A percentile compares a stretch with the other conserved stretches of the same genome.
phyloP scores from a whole-genome alignment of 495 filamentous ascomycete genomes.

The Aspergillus biplanus region DNA sequence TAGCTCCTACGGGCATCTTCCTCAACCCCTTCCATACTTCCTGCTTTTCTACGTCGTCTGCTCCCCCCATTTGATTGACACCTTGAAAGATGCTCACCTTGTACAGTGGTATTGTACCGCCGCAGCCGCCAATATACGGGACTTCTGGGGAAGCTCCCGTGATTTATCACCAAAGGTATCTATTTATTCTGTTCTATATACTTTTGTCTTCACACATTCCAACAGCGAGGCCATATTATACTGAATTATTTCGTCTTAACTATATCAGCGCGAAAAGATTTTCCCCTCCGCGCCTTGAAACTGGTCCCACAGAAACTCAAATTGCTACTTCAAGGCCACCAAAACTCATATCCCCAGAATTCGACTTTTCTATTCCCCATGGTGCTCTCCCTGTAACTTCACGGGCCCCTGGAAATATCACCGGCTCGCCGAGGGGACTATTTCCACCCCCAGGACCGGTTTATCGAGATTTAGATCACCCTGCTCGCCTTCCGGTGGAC shows the following conservation, averaged over 20 bases:
- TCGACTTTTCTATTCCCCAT: conserved; percentile 39
- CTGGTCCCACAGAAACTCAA: conserved; percentile 36
- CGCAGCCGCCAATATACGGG: conserved; percentile 38
- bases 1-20: conserved; percentile 34
- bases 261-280: conserved; percentile 41
- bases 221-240: conserved; percentile 20
- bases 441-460: conserved; percentile 33
- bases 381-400: conserved; percentile 35
- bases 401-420: conserved; percentile 39
- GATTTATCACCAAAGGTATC: conserved; percentile 52
- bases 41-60: conserved; percentile 8
- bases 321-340: conserved; percentile 25
- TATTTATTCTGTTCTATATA: conserved; percentile 23
- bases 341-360: conserved; percentile 33
- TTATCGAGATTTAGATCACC: conserved; percentile 44
- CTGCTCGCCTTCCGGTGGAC: conserved; percentile 38
- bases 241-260: conserved; percentile 8
- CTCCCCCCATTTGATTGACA: neutral
- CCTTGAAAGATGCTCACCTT: conserved; percentile 35
- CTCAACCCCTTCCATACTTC: conserved; percentile 5
- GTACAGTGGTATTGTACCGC: conserved; percentile 38
- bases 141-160: conserved; percentile 38
- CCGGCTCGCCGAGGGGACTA: conserved; percentile 41
- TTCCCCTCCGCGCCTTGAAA: conserved; percentile 36
- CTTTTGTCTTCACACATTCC: conserved; percentile 10